These are phyloP conservation scores for Scheffersomyces segobiensis DNA, from an alignment of 1,139 yeast genomes.

Conservation along the genomic window DNA sequence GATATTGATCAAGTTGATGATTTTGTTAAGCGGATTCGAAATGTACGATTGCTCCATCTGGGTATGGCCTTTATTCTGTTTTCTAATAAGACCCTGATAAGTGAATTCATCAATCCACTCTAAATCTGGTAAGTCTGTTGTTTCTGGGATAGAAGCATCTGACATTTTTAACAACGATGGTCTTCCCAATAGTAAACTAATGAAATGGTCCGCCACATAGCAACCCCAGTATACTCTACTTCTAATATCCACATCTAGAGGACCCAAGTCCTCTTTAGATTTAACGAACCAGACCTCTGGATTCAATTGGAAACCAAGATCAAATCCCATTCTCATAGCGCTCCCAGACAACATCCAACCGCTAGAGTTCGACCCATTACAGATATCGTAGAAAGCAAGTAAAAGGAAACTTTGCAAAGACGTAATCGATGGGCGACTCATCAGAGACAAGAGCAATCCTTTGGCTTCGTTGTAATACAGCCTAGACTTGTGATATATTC, in stretches of 20 bases:
- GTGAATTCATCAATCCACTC: constrained; percentile 54
- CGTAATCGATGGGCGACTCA: constrained; percentile 44
- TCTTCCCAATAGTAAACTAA: constrained; percentile 58
- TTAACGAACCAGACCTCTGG: constrained; percentile 59
- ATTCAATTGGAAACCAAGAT: constrained; percentile 62
- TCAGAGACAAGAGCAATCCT: constrained; percentile 35
- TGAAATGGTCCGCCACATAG: constrained; percentile 64
- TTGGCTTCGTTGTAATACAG: constrained; percentile 52
- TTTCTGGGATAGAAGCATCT: constrained; percentile 62
- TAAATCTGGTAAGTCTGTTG: constrained; percentile 61
- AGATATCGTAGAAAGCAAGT: constrained; percentile 58
- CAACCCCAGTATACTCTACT: constrained; percentile 70
- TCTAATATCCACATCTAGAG: constrained; percentile 53
- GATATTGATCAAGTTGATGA: constrained; percentile 51
- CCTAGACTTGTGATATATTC: constrained; percentile 36
- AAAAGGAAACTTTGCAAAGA: constrained; percentile 50
- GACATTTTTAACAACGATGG: constrained; percentile 57
- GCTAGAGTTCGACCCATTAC: constrained; percentile 54
- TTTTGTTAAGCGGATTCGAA: constrained; percentile 47
- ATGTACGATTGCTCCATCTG: constrained; percentile 35
- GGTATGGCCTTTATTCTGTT: constrained; percentile 2
- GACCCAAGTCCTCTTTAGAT: constrained; percentile 26
- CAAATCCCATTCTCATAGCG: constrained; percentile 66
- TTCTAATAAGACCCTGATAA: constrained; percentile 22
- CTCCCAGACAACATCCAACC: constrained; percentile 66